phyloP scores from a whole-genome alignment of 73 alveolate genomes.

The Paramecium bursaria region DNA sequence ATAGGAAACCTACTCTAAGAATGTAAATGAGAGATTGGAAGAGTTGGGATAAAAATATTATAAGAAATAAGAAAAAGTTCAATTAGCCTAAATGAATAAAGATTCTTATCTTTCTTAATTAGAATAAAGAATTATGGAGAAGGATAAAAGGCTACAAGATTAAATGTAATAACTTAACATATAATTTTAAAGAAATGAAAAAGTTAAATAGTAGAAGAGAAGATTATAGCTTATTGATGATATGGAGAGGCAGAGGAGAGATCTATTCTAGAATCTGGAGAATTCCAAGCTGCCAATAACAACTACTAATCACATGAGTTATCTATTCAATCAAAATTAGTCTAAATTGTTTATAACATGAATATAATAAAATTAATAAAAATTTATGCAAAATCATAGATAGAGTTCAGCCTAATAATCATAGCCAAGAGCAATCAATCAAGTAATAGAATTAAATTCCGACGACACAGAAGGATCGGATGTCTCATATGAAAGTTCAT shows the following conservation, averaged over 20 bases:
- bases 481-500: constrained; percentile 67
- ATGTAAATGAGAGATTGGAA: background rate
- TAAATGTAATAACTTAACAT: background rate
- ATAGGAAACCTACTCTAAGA: background rate
- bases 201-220: background rate
- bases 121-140: background rate
- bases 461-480: constrained; percentile 72
- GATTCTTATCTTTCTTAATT: constrained; percentile 5
- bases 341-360: constrained; percentile 49
- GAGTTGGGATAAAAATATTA: constrained; percentile 19
- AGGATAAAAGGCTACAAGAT: constrained; percentile 46
- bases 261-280: constrained; percentile 17
- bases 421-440: no score
- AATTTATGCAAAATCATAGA: background rate
- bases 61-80: background rate
- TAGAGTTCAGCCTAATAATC: no score
- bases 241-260: constrained; percentile 47
- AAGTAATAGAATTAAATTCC: constrained; percentile 63
- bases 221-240: constrained; percentile 45
- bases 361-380: background rate
- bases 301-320: constrained; percentile 30
- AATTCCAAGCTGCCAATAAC: constrained; percentile 21
- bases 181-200: background rate
- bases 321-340: constrained; percentile 40
- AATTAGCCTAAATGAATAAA: constrained; percentile 9